phyloP scores from a whole-genome alignment of 2,329 filamentous ascomycete species.

The Paramyrothecium roridum region DNA sequence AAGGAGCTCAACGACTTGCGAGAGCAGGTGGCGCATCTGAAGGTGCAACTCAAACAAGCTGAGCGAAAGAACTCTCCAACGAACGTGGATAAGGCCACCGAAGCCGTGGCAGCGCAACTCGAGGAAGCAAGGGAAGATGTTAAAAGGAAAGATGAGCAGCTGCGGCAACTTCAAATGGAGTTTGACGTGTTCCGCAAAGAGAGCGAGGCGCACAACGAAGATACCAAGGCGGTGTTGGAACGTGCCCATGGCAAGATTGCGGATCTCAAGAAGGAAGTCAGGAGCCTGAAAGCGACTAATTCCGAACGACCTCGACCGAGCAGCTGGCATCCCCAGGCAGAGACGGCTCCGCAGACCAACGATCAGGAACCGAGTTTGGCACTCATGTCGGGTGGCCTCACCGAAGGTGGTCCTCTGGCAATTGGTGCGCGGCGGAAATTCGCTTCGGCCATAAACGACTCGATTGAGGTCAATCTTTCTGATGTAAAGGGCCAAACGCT shows the following conservation, averaged over 20 bases:
- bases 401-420: constrained; percentile 1
- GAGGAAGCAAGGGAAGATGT: constrained; percentile 40
- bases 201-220: constrained; percentile 49
- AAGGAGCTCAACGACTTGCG: constrained; percentile 49
- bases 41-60: constrained; percentile 45
- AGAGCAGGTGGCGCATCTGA: constrained; percentile 50
- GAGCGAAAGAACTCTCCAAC: constrained; percentile 39
- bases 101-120: constrained; percentile 35
- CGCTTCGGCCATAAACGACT: constrained; percentile 16
- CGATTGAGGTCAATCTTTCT: constrained; percentile 11
- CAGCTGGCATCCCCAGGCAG: constrained; percentile 24
- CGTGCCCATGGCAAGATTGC: constrained; percentile 56
- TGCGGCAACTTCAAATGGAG: constrained; percentile 47
- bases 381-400: background rate
- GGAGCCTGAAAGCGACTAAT: constrained; percentile 33
- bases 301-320: constrained; percentile 18
- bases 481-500: constrained; percentile 20
- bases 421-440: constrained; percentile 18
- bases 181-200: constrained; percentile 53
- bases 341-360: constrained; percentile 7
- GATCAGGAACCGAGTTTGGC: background rate
- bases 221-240: constrained; percentile 53
- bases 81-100: constrained; percentile 29
- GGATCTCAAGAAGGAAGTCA: constrained; percentile 52
- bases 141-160: constrained; percentile 44